phyloP scores from a whole-genome alignment of 164 flowering plant species.

The Vitis rupestris region DNA sequence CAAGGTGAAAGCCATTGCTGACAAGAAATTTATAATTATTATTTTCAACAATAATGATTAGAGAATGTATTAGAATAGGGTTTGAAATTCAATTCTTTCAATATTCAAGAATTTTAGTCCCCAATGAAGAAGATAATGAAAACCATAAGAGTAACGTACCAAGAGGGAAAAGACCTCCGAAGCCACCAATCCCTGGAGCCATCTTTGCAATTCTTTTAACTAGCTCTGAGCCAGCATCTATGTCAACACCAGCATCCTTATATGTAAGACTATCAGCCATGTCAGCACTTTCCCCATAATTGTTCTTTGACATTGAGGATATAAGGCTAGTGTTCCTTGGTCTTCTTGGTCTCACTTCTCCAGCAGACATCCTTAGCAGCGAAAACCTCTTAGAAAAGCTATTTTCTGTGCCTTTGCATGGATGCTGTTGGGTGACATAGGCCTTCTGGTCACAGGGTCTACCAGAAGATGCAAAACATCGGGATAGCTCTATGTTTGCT shows the following conservation, averaged over 20 bases:
- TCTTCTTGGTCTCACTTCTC: slow-evolving; percentile 1
- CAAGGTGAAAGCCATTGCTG: too few relatives aligned
- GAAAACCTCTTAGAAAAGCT: slow-evolving; percentile 5
- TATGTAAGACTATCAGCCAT: slow-evolving; percentile 52
- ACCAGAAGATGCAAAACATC: slow-evolving; percentile 7
- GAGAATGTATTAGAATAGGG: too few relatives aligned
- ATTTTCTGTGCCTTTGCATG: background rate
- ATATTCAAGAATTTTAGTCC: too few relatives aligned
- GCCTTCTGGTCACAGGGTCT: background rate
- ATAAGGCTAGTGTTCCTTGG: slow-evolving; percentile 1
- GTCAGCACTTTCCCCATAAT: background rate
- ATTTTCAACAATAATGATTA: too few relatives aligned
- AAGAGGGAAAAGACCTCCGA: slow-evolving; percentile 87
- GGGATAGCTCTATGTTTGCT: slow-evolving; percentile 24
- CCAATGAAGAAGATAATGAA: background rate
- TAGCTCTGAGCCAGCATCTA: slow-evolving; percentile 95
- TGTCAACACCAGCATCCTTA: slow-evolving; percentile 92
- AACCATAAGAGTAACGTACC: slow-evolving; percentile 34
- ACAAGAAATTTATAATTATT: too few relatives aligned
- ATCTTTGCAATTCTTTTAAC: slow-evolving; percentile 83
- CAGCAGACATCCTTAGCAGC: slow-evolving; percentile 1
- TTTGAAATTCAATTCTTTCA: too few relatives aligned
- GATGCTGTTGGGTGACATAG: slow-evolving; percentile 1
- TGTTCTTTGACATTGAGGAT: slow-evolving; percentile 10
- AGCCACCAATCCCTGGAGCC: slow-evolving; percentile 96